Evolutionary conservation across 1,139 yeast genomes (phyloP), one percentile per base, ranked within the genome.

Genomic region (Protomyces lactucae-debilis): DNA sequence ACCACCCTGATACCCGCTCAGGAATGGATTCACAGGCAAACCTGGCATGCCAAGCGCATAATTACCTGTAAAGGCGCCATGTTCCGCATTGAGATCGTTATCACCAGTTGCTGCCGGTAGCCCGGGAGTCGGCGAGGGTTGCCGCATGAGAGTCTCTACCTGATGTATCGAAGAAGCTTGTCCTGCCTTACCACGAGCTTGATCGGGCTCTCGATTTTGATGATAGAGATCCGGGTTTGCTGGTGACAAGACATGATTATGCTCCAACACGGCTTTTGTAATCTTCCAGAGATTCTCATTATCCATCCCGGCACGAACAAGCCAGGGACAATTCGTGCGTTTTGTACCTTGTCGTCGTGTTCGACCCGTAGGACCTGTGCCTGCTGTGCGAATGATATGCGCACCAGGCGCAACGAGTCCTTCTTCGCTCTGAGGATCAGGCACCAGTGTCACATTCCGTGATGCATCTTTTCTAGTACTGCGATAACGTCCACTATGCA

Each of bases 271-370:
- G 12, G 40, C 40, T 21, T 55, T 55, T 8, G 60, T 55, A 3
- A 55, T 55, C 39, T 55, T 55, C 60, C 60, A 55, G 6, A 55
- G 51, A 12, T 55, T 52, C 21, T 51, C 23, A 18, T 55, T 40
- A n/a, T 52, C 52, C 35, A 55, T 39, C 23, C 60, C 60, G 14
- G 60, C 60, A 2, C 60, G 36, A 3, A 55, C 60, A 21, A 55
- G 60, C 60, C 60, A 55, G 14, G 60, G 60, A 40, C 60, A 55
- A n/a, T 40, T 40, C 1, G 60, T 55, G 2, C 60, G 51, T 23
- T 55, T 55, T 4, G 60, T 55, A 6, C 35, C 37, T 18, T 55
- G 60, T 3, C 52, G 51, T 14, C 60, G 37, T 12, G 51, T 51
- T 18, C 60, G 52, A 21, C 39, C 43, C 12, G 60, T 51, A 1